Percentiles rank a stretch among this genome's conserved stretches.
Evolutionary conservation across 2,329 filamentous ascomycete genomes (phyloP).

Genomic region (Raffaelea albimanens): DNA sequence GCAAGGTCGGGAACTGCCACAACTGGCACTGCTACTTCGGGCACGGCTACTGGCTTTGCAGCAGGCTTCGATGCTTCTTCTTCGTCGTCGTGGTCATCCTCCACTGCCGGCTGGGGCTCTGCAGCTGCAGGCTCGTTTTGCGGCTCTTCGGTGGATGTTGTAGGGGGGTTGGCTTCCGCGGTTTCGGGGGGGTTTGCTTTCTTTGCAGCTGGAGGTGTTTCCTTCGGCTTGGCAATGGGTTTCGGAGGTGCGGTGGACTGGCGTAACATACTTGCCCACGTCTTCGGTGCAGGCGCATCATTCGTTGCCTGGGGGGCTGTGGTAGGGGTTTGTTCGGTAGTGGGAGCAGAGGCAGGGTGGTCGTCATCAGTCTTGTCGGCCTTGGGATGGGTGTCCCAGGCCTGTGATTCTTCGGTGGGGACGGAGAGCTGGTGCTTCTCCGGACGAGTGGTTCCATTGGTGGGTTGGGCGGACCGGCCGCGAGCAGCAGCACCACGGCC

Average conservation of each 20-base stretch:
- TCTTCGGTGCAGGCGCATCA: slow-evolving; percentile 38
- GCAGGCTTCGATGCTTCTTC: slow-evolving; percentile 18
- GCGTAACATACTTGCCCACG: slow-evolving; percentile 69
- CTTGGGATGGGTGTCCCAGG: slow-evolving; percentile 42
- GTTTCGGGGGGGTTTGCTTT: slow-evolving; percentile 16
- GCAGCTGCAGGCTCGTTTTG: neutral
- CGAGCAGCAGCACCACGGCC: slow-evolving; percentile 49
- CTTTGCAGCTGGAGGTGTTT: slow-evolving; percentile 20
- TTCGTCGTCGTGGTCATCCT: neutral
- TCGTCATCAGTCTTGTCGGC: slow-evolving; percentile 27
- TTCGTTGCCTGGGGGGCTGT: slow-evolving; percentile 24
- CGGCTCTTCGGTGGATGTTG: neutral
- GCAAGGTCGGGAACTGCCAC: too few relatives aligned
- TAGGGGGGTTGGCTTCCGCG: neutral
- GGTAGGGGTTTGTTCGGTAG: slow-evolving; percentile 21
- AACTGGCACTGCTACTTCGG: slow-evolving; percentile 48
- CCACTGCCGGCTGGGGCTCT: neutral
- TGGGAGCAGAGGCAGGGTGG: slow-evolving; percentile 19
- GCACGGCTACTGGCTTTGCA: slow-evolving; percentile 30
- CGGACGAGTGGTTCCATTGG: slow-evolving; percentile 51
- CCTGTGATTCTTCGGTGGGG: slow-evolving; percentile 60
- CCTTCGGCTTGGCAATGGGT: slow-evolving; percentile 11
- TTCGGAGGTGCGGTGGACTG: slow-evolving; percentile 39
- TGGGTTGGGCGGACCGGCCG: slow-evolving; percentile 50
- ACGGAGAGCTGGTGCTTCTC: slow-evolving; percentile 52